Evolutionary conservation across 495 filamentous ascomycete genomes (phyloP).

Genomic region (Neurospora intermedia): DNA sequence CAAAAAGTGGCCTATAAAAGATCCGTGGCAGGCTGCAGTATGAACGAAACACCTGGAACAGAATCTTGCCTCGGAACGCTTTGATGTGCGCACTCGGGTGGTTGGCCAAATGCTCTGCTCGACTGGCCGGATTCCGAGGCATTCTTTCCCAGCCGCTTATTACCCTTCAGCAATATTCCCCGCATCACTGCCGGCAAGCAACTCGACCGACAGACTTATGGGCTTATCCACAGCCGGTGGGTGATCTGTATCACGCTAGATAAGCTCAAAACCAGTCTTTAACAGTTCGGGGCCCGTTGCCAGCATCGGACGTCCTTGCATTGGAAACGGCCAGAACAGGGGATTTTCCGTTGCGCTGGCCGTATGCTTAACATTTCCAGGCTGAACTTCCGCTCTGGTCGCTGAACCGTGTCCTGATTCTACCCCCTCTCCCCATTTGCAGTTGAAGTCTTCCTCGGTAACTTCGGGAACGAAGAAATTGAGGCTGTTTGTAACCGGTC

Average conservation of each 20-base stretch:
- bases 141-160: not conserved
- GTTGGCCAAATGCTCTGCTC: not conserved
- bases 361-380: conserved; percentile 3
- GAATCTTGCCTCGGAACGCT: not conserved
- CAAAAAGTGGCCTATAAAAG: not conserved
- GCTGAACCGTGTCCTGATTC: conserved; percentile 2
- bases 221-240: not conserved
- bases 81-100: not conserved
- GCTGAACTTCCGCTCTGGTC: not conserved
- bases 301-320: conserved; percentile 43
- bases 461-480: conserved; percentile 44
- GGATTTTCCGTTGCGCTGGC: conserved; percentile 29
- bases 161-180: not conserved
- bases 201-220: not conserved
- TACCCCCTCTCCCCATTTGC: conserved; percentile 17
- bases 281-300: conserved; percentile 31
- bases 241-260: conserved; percentile 4
- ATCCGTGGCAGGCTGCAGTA: not conserved
- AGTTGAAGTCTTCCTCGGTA: conserved; percentile 29
- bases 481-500: conserved; percentile 31
- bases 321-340: conserved; percentile 45
- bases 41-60: not conserved
- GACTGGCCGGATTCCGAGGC: not conserved
- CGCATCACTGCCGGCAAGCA: not conserved
- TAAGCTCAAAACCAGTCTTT: conserved; percentile 35